These are phyloP conservation scores for Alnus glutinosa DNA, from an alignment of 306 rosid genomes.

Conservation along the genomic window DNA sequence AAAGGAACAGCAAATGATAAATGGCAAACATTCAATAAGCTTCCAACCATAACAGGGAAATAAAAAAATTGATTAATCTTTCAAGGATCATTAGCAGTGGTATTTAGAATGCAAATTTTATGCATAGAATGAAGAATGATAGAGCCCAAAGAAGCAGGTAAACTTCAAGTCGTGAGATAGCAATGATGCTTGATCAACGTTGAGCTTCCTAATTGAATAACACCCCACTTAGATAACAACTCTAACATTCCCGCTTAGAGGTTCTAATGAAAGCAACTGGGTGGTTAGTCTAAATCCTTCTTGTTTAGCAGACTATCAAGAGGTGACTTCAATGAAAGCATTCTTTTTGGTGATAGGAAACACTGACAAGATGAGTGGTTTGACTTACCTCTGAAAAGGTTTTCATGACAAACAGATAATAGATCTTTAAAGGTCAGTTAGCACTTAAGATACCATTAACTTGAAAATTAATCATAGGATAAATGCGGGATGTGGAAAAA, in stretches of 20 bases:
- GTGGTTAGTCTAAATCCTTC: background rate
- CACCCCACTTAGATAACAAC: background rate
- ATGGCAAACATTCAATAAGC: background rate
- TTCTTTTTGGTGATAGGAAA: background rate
- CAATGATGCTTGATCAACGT: background rate
- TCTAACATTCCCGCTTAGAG: background rate
- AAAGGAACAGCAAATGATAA: background rate
- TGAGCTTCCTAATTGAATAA: background rate
- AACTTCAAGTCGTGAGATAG: background rate
- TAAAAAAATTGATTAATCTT: background rate
- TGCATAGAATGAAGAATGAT: constrained; percentile 4
- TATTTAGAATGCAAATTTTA: background rate
- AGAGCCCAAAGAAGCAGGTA: background rate
- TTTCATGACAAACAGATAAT: background rate
- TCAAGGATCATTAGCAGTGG: background rate
- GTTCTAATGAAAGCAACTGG: background rate
- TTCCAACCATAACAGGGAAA: background rate
- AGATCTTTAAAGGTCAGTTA: background rate
- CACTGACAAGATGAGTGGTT: background rate
- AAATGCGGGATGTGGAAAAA: background rate
- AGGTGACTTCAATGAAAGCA: background rate
- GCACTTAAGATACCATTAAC: background rate
- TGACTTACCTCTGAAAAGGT: background rate
- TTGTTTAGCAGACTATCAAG: background rate
- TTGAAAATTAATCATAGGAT: background rate